Base-by-base conservation (phyloP, 805 yeast species). In the Nakazawaea siamensis region DNA sequence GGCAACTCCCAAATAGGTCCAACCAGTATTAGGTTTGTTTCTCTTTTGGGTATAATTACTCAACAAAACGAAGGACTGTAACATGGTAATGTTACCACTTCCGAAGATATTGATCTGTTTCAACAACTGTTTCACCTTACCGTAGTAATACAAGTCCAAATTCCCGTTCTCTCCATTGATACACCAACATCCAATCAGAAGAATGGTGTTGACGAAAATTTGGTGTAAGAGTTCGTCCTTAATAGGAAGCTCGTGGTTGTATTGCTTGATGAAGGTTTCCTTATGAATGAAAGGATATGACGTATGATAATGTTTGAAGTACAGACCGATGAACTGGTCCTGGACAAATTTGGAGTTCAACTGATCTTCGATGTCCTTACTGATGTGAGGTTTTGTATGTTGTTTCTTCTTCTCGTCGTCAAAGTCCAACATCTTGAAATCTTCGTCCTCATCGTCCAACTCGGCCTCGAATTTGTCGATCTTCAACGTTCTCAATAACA, bases 101-200 rank as follows among this genome's bases (percentile, higher is more conserved):
- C 76, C 83, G 46, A 78, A 70, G 6, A 77, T 67, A 39, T 60
- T 61, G 60, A 58, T 31, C 58, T 39, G 20, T 29, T 45, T 57
- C 27, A 76, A 42, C 37, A 56, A 54, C 9, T 58, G 54, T 50
- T 70, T 66, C 15, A 78, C 77, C 40, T 68, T 60, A 31, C 66
- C 66, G 46, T 74, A 80, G 41, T 76, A 79, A 30, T 68, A 58
- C 24, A 74, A 41, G 47, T 78, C 83, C 27, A 67, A 58, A 36
- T 62, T 64, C 2, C 70, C 58, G 13, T 62, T 51, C 42, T 75
- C 80, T 11, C 78, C 79, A 44, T 70, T 65, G 9, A 68, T 42
- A 49, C 81, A 74, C 80, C 82, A 78, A 17, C 82, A 69, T 12
- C 86, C 87, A n/a, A 80, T 54, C 0, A 82, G 80, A 18, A 77